Base-by-base conservation (phyloP, 805 yeast species). In the Candida quercuum region DNA sequence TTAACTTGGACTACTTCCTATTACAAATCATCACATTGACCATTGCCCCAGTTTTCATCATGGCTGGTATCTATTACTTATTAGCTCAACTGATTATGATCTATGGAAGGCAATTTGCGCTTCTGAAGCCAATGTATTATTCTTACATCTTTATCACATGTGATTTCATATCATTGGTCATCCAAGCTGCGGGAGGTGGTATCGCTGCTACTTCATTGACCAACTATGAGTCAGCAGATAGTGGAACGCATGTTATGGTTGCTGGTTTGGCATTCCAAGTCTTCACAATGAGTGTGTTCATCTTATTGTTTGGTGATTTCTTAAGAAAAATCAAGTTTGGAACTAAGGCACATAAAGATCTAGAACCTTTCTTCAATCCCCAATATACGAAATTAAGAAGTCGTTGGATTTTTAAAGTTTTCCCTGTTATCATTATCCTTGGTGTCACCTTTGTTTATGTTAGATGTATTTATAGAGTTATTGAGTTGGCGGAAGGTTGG, bases 261-360 rank as follows among this genome's bases (percentile, higher is more conserved):
- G 89, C 73, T 3, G 96, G 96, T 7, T 67, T 88, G 34, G 81
- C 80, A 0, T 69, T 82, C 51, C 96, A 88, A 61, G 89, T 86
- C 5, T 59, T 72, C 5, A 71, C 86, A 5, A 82, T 88, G 81
- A 49, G 71, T 2, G 38, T 78, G 2, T 88, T 85, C 57, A 57
- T 79, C 23, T 19, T 60, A 6, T 59, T 83, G 11, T 71, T 74
- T 63, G 51, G 58, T 26, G 63, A 66, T 35, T 76, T 83, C 57
- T 47, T 71, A 16, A 62, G 53, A 49, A 58, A 63, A 25, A 60
- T 72, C 18, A 67, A 59, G 32, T 51, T 44, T 28, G 37, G 58
- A 38, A 38, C 48, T 45, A 32, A 53, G 48, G 29, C 32, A 42
- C 30, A 52, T 47, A 21, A 23, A 35, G 40, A 56, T 42, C 38